Evolutionary conservation across 1,284 basidiomycete species (phyloP), one percentile per base, ranked within the genome.

Genomic region (Quambalaria eucalypti): DNA sequence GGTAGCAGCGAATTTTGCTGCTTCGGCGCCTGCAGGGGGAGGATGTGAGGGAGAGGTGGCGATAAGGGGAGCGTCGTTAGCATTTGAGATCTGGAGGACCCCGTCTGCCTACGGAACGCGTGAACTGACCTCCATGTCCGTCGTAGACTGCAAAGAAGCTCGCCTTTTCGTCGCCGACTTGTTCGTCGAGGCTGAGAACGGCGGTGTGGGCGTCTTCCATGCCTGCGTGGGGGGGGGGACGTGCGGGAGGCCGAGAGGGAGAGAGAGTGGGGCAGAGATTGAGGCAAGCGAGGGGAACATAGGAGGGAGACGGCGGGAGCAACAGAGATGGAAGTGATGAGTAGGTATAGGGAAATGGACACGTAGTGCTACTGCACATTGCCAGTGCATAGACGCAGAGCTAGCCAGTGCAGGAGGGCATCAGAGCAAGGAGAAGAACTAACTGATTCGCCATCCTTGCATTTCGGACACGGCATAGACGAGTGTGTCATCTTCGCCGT

Each of bases 381-480:
- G n/a, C n/a, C n/a, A n/a, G n/a, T n/a, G n/a, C n/a, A n/a, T n/a
- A n/a, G n/a, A n/a, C n/a, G n/a, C n/a, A n/a, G n/a, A n/a, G n/a
- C n/a, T n/a, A n/a, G n/a, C n/a, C n/a, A n/a, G n/a, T n/a, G n/a
- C n/a, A n/a, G n/a, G n/a, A n/a, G n/a, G n/a, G n/a, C n/a, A n/a
- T n/a, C n/a, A n/a, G n/a, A n/a, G n/a, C n/a, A n/a, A n/a, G n/a
- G n/a, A n/a, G n/a, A n/a, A n/a, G n/a, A 10, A 61, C 91, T 78
- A 70, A 96, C 93, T 86, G 78, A 97, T 88, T 78, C 95, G 83
- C 95, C 95, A 99, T 67, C 95, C 95, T 78, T 99, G 95, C 95
- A 98, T 98, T 79, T 97, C 92, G 42, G 88, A 87, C 49, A 96
- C 81, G 9, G 84, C 87, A 77, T 86, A 97, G 60, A 83, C 78